A percentile compares a stretch with the other conserved stretches of the same genome.
Evolutionary conservation across 768 basidiomycete species (phyloP).

Genomic region (Ramaria rubella): DNA sequence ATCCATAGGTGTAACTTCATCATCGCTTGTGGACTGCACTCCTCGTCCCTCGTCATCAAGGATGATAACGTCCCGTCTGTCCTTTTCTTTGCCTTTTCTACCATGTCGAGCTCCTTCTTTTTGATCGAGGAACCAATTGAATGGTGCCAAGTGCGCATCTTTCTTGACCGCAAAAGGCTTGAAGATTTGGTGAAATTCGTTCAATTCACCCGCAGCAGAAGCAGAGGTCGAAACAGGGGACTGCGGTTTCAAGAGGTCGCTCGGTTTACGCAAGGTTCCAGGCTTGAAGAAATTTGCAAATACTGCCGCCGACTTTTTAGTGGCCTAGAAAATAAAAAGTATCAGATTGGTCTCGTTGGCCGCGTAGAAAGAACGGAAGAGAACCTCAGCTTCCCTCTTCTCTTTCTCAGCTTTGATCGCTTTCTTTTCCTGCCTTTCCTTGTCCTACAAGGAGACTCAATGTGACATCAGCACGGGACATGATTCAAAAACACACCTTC

Average conservation of each 20-base stretch:
- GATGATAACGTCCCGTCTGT: conserved; percentile 46
- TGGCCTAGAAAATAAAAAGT: conserved; percentile 28
- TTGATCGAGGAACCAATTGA: conserved; percentile 53
- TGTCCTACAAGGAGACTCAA: conserved; percentile 42
- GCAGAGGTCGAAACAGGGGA: conserved; percentile 29
- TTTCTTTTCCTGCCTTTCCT: conserved; percentile 61
- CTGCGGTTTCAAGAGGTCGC: conserved; percentile 19
- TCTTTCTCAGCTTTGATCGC: conserved; percentile 64
- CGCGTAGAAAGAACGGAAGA: conserved; percentile 23
- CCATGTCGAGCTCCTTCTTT: conserved; percentile 19
- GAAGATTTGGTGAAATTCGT: conserved; percentile 65
- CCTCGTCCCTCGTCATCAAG: conserved; percentile 34
- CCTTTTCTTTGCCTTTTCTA: conserved; percentile 16
- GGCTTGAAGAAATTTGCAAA: conserved; percentile 71
- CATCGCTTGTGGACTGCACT: conserved; percentile 2
- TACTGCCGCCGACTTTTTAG: conserved; percentile 65
- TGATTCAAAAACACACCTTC: conserved; percentile 35
- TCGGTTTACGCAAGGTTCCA: conserved; percentile 20
- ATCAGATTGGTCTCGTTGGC: conserved; percentile 47
- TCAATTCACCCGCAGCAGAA: conserved; percentile 33
- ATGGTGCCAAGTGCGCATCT: conserved; percentile 61
- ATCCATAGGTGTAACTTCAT: conserved; percentile 13
- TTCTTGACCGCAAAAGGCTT: conserved; percentile 76
- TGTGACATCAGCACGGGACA: not conserved
- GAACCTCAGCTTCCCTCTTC: conserved; percentile 54